phyloP scores from a whole-genome alignment of 495 filamentous ascomycete genomes.

The Penicillium crystallinum region DNA sequence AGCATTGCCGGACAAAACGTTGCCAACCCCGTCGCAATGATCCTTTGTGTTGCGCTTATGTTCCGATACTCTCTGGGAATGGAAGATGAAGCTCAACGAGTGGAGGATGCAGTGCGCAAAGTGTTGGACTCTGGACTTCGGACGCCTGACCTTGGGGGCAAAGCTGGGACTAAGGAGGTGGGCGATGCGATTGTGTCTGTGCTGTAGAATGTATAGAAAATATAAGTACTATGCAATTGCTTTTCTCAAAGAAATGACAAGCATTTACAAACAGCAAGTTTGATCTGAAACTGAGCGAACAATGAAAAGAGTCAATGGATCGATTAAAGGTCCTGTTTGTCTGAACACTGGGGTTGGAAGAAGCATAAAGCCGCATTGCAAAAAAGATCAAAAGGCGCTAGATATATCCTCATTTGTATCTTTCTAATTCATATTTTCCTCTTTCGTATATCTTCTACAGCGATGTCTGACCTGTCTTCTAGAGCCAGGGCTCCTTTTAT shows the following conservation, averaged over 20 bases:
- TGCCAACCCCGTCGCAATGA: conserved; percentile 69
- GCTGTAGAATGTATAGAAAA: conserved; percentile 44
- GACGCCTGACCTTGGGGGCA: conserved; percentile 78
- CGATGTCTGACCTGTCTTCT: no score
- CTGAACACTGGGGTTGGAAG: neutral
- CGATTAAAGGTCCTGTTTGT: neutral
- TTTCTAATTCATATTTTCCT: no score
- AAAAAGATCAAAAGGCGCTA: no score
- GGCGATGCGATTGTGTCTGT: conserved; percentile 76
- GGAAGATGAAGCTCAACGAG: conserved; percentile 61
- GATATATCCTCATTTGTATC: no score
- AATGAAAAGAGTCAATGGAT: no score
- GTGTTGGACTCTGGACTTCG: conserved; percentile 70
- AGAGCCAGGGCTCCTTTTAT: no score
- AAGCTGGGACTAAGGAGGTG: conserved; percentile 64
- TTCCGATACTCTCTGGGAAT: conserved; percentile 80
- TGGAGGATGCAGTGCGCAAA: conserved; percentile 75
- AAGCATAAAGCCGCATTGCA: no score
- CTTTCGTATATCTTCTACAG: no score
- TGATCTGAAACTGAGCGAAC: neutral
- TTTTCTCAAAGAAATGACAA: neutral
- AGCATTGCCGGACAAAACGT: conserved; percentile 37
- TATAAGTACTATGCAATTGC: neutral
- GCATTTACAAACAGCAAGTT: neutral
- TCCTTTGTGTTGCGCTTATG: conserved; percentile 88